Percentiles rank a stretch among this genome's conserved stretches.
These are phyloP conservation scores for Talaromyces nanjingensis DNA, from an alignment of 495 filamentous ascomycete genomes.

Conservation along the genomic window DNA sequence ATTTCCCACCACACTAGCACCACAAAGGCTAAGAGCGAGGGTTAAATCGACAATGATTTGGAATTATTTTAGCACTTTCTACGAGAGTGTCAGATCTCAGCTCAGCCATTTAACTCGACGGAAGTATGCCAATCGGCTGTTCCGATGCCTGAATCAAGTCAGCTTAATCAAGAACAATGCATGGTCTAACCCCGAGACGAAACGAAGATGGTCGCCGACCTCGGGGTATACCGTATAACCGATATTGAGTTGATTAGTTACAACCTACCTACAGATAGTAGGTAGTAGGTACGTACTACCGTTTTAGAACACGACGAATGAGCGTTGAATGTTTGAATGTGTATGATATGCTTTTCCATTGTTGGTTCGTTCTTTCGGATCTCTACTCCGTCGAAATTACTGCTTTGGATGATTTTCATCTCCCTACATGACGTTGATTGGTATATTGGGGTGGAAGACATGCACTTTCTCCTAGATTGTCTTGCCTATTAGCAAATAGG, in stretches of 20 bases:
- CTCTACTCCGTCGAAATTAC: not conserved
- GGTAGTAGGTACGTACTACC: not conserved
- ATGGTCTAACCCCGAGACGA: not conserved
- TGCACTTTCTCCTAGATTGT: not conserved
- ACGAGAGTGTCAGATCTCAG: not conserved
- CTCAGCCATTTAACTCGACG: not conserved
- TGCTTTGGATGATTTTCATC: not conserved
- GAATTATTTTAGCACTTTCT: not conserved
- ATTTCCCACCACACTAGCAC: not conserved
- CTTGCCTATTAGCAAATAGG: not conserved
- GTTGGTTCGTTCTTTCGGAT: not conserved
- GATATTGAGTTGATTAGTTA: not conserved
- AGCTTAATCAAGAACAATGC: no score
- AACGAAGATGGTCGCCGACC: slow-evolving; percentile 8
- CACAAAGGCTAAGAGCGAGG: not conserved
- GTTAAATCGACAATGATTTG: not conserved
- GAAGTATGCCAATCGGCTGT: not conserved
- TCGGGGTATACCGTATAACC: slow-evolving; percentile 5
- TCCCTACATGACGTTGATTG: not conserved
- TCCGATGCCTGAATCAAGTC: not conserved
- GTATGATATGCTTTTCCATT: not conserved
- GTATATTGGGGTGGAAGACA: not conserved
- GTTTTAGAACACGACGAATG: not conserved
- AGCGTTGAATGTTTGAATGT: not conserved
- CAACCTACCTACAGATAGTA: not conserved